phyloP scores from a whole-genome alignment of 2,329 filamentous ascomycete genomes.

The Colletotrichum filicis region DNA sequence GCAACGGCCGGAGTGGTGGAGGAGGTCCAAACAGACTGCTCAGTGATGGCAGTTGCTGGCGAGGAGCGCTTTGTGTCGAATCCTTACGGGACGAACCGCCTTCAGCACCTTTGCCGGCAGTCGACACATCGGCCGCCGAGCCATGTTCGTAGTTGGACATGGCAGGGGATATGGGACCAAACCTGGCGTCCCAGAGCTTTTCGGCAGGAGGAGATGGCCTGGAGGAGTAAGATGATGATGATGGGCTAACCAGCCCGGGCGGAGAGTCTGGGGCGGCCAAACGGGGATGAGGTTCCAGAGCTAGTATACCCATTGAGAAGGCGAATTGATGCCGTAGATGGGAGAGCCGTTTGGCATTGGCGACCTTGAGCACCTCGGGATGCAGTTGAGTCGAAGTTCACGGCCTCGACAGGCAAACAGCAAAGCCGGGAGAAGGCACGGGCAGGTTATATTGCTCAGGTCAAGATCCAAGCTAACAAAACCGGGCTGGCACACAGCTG shows the following conservation, averaged over 20 bases:
- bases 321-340: slow-evolving; percentile 19
- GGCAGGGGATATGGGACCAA: slow-evolving; percentile 60
- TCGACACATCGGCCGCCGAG: slow-evolving; percentile 55
- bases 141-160: slow-evolving; percentile 69
- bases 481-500: slow-evolving; percentile 9
- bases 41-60: slow-evolving; percentile 65
- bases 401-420: not conserved
- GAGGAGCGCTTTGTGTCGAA: slow-evolving; percentile 42
- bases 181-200: slow-evolving; percentile 52
- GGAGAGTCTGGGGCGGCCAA: slow-evolving; percentile 64
- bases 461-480: not conserved
- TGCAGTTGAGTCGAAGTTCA: not conserved
- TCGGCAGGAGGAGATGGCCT: slow-evolving; percentile 56
- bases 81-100: slow-evolving; percentile 50
- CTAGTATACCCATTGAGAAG: slow-evolving; percentile 67
- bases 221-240: slow-evolving; percentile 58
- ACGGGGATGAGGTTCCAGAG: slow-evolving; percentile 60
- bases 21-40: slow-evolving; percentile 67
- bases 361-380: not conserved
- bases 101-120: slow-evolving; percentile 50
- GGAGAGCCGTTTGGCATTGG: slow-evolving; percentile 20
- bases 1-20: slow-evolving; percentile 53
- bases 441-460: not conserved
- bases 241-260: slow-evolving; percentile 64
- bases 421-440: not conserved